These are phyloP conservation scores for Arabidopsis lyrata DNA, from an alignment of 441 rosid species.

Conservation along the genomic window DNA sequence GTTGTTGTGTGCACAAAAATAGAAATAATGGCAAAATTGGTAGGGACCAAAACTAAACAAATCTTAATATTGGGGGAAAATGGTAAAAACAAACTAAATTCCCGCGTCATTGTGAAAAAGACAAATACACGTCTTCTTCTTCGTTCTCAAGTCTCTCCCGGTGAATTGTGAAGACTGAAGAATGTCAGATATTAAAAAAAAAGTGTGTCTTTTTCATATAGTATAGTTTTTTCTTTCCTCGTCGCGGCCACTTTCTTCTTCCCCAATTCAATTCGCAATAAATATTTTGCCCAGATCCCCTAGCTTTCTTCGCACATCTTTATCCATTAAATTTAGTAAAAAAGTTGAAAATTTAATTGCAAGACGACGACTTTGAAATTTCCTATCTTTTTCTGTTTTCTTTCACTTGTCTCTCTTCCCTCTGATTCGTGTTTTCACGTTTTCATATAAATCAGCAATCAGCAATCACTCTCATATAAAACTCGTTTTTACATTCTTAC, in stretches of 20 bases:
- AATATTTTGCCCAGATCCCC: slow-evolving; percentile 36
- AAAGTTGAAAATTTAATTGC: slow-evolving; percentile 15
- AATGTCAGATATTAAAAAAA: neutral
- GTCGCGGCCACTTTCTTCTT: slow-evolving; percentile 39
- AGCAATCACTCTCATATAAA: slow-evolving; percentile 11
- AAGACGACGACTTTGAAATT: slow-evolving; percentile 24
- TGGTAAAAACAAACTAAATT: neutral
- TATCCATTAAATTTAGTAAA: slow-evolving; percentile 26
- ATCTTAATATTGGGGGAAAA: neutral
- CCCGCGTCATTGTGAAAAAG: neutral
- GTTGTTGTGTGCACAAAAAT: slow-evolving; percentile 21
- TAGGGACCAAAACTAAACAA: slow-evolving; percentile 1
- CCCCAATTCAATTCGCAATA: slow-evolving; percentile 5
- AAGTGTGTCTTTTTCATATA: too few species aligned
- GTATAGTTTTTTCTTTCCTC: slow-evolving; percentile 20
- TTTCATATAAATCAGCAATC: slow-evolving; percentile 26
- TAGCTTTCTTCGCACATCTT: slow-evolving; percentile 33
- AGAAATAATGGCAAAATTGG: neutral
- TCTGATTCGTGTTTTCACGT: slow-evolving; percentile 22
- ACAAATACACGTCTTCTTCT: too few species aligned
- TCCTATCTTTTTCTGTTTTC: neutral
- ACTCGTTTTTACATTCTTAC: neutral
- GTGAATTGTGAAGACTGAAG: slow-evolving; percentile 3
- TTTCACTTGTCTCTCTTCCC: neutral
- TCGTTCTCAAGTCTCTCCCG: too few species aligned